Conservation (phyloP, 2,329 filamentous ascomycete genomes). For the Diaporthe longicolla region DNA sequence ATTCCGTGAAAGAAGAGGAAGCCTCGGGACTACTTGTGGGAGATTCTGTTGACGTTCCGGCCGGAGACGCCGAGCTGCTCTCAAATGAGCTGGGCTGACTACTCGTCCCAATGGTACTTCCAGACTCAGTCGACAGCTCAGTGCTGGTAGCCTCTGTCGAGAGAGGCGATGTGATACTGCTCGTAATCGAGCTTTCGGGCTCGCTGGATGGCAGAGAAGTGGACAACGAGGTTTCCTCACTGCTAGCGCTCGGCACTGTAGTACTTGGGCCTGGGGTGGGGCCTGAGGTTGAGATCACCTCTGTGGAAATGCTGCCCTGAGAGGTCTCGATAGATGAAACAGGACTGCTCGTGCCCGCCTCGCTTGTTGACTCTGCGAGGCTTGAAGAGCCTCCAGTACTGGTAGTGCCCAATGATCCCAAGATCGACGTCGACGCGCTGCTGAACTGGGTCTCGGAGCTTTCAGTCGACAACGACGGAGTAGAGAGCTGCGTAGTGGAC, state of each 20-base stretch:
- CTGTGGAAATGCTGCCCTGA: constrained; percentile 1
- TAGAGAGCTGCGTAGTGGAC: background rate
- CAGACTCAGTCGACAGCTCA: background rate
- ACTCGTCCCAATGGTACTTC: background rate
- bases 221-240: background rate
- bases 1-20: background rate
- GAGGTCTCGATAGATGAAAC: background rate
- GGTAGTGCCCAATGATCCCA: background rate
- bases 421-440: background rate
- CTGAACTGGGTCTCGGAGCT: background rate
- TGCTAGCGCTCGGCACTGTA: background rate
- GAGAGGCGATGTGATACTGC: background rate
- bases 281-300: background rate
- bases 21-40: background rate
- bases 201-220: background rate
- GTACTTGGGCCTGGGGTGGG: constrained; percentile 1
- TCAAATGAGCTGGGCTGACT: background rate
- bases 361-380: background rate
- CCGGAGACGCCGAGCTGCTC: background rate
- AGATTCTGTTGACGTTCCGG: background rate
- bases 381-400: background rate
- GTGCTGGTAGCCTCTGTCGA: background rate
- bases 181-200: background rate
- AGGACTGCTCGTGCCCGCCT: background rate
- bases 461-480: background rate